A percentile compares a stretch with the other conserved stretches of the same genome.
These are phyloP conservation scores for Alloteropsis angusta DNA, from an alignment of 202 grass and related monocot species.

Conservation along the genomic window DNA sequence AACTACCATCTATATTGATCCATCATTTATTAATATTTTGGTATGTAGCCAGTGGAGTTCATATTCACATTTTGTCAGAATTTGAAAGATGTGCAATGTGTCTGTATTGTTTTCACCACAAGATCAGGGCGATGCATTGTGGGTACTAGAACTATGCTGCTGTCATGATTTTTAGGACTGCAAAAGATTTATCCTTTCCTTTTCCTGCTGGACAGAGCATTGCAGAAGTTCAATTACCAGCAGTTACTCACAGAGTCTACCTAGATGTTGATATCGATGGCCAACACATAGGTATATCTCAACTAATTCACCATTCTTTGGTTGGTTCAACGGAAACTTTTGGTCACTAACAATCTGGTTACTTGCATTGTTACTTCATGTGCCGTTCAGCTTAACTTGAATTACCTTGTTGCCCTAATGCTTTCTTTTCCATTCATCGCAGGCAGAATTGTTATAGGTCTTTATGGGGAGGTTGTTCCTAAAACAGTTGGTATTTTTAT, in stretches of 20 bases:
- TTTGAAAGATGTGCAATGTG: background rate
- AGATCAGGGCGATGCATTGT: background rate
- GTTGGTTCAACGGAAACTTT: background rate
- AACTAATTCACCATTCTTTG: background rate
- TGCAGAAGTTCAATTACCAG: constrained; percentile 46
- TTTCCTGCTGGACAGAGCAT: constrained; percentile 31
- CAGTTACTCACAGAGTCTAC: constrained; percentile 80
- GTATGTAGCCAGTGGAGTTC: background rate
- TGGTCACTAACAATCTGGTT: background rate
- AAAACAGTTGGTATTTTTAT: constrained; percentile 77
- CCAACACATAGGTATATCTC: constrained; percentile 72
- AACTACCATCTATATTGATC: background rate
- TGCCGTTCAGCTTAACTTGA: background rate
- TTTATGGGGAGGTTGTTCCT: constrained; percentile 73
- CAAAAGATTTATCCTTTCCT: background rate
- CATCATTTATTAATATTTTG: background rate
- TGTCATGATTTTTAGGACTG: background rate
- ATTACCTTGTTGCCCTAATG: background rate
- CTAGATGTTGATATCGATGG: constrained; percentile 84
- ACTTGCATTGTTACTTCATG: background rate
- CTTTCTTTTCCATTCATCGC: background rate
- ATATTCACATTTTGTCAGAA: background rate
- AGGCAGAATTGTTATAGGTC: constrained; percentile 93
- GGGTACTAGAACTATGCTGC: background rate
- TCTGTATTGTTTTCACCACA: background rate